Evolutionary conservation across 2,329 filamentous ascomycete genomes (phyloP).

Genomic region (Teratosphaeria destructans): DNA sequence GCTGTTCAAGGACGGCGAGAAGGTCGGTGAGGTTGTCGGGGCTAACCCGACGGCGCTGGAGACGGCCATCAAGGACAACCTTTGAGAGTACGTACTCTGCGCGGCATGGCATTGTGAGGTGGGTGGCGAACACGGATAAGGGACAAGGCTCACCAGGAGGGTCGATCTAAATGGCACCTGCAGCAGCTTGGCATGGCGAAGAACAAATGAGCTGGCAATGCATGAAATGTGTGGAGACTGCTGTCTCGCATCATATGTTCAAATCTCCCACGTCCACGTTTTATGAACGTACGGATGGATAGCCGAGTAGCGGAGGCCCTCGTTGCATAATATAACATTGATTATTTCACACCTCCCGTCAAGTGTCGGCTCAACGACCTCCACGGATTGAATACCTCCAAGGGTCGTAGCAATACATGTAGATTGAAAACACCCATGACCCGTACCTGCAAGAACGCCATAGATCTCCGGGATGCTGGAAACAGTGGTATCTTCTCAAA

Average conservation of each 20-base stretch:
- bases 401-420: background rate
- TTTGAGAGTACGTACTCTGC: slow-evolving; percentile 4
- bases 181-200: background rate
- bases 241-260: background rate
- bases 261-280: background rate
- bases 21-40: slow-evolving; percentile 64
- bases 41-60: slow-evolving; percentile 65
- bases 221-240: background rate
- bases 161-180: background rate
- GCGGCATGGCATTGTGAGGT: background rate
- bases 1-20: slow-evolving; percentile 70
- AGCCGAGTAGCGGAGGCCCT: too few species aligned
- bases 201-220: background rate
- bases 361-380: background rate
- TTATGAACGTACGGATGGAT: background rate
- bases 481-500: background rate
- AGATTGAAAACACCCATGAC: background rate
- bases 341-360: background rate
- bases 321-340: background rate
- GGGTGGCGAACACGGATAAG: background rate
- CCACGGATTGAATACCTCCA: background rate
- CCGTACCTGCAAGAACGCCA: background rate
- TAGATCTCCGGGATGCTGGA: background rate
- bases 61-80: slow-evolving; percentile 36
- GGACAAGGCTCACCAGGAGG: background rate